Percentiles rank a stretch among this genome's conserved stretches.
Evolutionary conservation across 1,284 basidiomycete genomes (phyloP).

Genomic region (Leucoagaricus sp.): DNA sequence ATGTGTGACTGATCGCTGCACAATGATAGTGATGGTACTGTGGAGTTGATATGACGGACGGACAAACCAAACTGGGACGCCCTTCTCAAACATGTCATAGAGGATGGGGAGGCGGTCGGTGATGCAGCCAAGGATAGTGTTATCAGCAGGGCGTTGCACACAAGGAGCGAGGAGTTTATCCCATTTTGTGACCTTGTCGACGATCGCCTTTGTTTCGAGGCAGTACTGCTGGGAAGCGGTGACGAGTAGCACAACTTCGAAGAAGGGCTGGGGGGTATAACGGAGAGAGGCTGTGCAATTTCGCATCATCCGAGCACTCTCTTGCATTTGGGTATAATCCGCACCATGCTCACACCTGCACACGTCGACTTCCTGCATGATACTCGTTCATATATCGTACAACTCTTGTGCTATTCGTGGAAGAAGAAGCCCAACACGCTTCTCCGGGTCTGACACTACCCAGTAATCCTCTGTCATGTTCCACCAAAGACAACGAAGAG

Average conservation of each 20-base stretch:
- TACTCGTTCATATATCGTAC: neutral
- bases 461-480: neutral
- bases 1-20: neutral
- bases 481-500: constrained; percentile 4
- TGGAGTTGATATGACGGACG: neutral
- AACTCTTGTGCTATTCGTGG: neutral
- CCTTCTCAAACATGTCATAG: constrained; percentile 2
- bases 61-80: constrained; percentile 7
- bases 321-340: neutral
- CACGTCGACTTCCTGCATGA: neutral
- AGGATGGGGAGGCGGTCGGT: neutral
- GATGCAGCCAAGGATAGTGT: neutral
- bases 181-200: constrained; percentile 10
- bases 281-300: neutral
- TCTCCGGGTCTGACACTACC: neutral
- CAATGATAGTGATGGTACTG: neutral
- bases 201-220: neutral
- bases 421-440: neutral
- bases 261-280: neutral
- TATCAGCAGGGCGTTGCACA: neutral
- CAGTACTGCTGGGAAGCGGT: neutral
- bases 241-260: neutral
- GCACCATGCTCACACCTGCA: neutral
- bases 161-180: neutral
- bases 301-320: neutral